A percentile compares a stretch with the other conserved stretches of the same genome.
Conservation (phyloP, 495 filamentous ascomycete genomes). For the Trypethelium eluteriae region DNA sequence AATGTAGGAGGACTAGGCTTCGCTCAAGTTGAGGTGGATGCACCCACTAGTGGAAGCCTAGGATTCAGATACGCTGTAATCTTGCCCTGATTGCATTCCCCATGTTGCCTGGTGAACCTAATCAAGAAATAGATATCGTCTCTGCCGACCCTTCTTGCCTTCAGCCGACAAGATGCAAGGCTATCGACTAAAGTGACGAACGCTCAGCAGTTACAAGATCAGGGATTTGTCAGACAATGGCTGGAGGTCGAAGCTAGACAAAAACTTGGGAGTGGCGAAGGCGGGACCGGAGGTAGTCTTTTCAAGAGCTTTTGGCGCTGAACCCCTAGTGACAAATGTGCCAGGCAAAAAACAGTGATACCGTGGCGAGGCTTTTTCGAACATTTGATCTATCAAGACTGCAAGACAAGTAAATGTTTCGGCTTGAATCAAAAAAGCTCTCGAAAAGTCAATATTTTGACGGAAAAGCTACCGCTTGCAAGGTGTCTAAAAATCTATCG, state of each 20-base stretch:
- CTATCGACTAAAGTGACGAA: slow-evolving; percentile 47
- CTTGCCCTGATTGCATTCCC: neutral
- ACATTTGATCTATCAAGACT: too few relatives aligned
- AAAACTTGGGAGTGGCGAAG: slow-evolving; percentile 44
- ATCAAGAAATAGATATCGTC: slow-evolving; percentile 26
- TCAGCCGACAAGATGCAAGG: slow-evolving; percentile 54
- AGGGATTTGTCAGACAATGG: slow-evolving; percentile 52
- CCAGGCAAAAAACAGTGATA: too few relatives aligned
- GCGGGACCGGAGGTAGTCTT: slow-evolving; percentile 18
- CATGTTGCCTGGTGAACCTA: neutral
- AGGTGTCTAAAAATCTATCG: too few relatives aligned
- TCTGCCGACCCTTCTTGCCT: slow-evolving; percentile 61
- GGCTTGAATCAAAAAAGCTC: too few relatives aligned
- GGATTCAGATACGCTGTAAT: slow-evolving; percentile 47
- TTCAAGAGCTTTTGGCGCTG: slow-evolving; percentile 5
- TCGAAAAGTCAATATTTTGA: too few relatives aligned
- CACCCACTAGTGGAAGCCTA: slow-evolving; percentile 49
- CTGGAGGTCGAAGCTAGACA: slow-evolving; percentile 50
- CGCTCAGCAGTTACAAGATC: slow-evolving; percentile 47
- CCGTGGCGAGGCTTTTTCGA: too few relatives aligned
- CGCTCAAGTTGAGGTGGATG: slow-evolving; percentile 57
- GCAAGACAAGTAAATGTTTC: too few relatives aligned
- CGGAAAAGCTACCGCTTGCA: too few relatives aligned
- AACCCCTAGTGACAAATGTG: neutral
- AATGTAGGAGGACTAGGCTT: slow-evolving; percentile 52